A percentile compares a stretch with the other conserved stretches of the same genome.
These are phyloP conservation scores for Sicyos baderoa DNA, from an alignment of 306 rosid species.

Conservation along the genomic window DNA sequence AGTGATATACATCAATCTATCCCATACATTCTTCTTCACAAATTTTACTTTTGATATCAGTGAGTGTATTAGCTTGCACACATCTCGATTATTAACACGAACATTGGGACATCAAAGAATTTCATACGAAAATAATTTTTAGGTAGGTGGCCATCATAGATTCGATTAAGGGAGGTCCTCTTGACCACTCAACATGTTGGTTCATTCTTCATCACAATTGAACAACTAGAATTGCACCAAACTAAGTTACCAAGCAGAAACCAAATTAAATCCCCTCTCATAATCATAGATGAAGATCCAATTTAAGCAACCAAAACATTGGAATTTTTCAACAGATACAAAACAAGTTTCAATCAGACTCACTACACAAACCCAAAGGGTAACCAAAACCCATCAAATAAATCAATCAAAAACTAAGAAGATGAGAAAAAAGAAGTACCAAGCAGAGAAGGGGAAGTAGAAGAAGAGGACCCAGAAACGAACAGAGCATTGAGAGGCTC, in stretches of 20 bases:
- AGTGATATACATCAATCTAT: neutral
- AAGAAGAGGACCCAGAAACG: constrained; percentile 37
- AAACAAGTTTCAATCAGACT: neutral
- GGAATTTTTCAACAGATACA: no score
- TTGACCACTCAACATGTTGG: no score
- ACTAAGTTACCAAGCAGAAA: neutral
- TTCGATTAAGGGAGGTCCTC: no score
- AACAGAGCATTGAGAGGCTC: constrained; percentile 49
- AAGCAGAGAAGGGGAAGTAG: constrained; percentile 38
- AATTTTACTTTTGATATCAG: no score
- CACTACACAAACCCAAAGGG: neutral
- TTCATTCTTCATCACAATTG: neutral
- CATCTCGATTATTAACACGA: no score
- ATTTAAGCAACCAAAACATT: neutral
- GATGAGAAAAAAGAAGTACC: constrained; percentile 23
- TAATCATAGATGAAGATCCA: constrained; percentile 6
- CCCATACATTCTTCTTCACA: constrained; percentile 6
- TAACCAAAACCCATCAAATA: neutral
- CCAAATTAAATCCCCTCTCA: neutral
- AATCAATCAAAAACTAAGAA: neutral
- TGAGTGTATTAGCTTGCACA: no score
- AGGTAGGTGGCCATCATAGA: no score
- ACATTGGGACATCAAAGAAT: no score
- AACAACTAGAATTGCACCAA: neutral
- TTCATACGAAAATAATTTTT: no score